These are phyloP conservation scores for Trichosporon sp. DNA, from an alignment of 1,284 basidiomycete species.

Conservation along the genomic window DNA sequence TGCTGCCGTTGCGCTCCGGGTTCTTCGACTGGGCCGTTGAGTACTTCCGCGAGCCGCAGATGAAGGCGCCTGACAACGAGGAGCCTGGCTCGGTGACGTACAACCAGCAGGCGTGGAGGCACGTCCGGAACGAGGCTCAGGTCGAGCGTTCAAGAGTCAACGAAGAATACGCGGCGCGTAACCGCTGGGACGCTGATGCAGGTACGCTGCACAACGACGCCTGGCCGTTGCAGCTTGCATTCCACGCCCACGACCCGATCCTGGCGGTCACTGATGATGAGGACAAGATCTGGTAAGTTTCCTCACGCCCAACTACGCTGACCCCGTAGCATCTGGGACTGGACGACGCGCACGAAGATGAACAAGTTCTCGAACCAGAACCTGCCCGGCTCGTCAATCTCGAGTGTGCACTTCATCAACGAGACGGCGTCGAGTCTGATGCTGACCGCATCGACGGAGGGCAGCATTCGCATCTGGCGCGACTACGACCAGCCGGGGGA, in stretches of 20 bases:
- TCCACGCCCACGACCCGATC: slow-evolving; percentile 90
- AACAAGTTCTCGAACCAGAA: slow-evolving; percentile 88
- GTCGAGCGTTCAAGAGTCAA: slow-evolving; percentile 60
- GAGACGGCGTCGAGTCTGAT: slow-evolving; percentile 91
- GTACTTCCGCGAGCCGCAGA: slow-evolving; percentile 97
- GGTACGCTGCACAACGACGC: slow-evolving; percentile 66
- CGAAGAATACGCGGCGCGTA: slow-evolving; percentile 65
- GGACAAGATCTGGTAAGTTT: slow-evolving; percentile 75
- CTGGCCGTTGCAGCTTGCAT: slow-evolving; percentile 70
- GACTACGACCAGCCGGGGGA: slow-evolving; percentile 62
- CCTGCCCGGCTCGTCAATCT: slow-evolving; percentile 73
- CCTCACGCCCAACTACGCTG: slow-evolving; percentile 8
- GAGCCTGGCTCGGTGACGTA: slow-evolving; percentile 91
- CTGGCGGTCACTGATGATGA: slow-evolving; percentile 79
- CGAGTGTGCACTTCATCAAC: slow-evolving; percentile 89
- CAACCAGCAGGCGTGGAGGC: slow-evolving; percentile 93
- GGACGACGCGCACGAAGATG: slow-evolving; percentile 73
- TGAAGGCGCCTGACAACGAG: slow-evolving; percentile 93
- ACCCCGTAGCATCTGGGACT: slow-evolving; percentile 78
- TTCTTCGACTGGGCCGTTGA: slow-evolving; percentile 97
- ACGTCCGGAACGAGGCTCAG: slow-evolving; percentile 81
- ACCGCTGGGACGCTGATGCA: slow-evolving; percentile 75
- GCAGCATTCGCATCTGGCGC: slow-evolving; percentile 83
- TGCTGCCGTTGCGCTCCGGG: slow-evolving; percentile 79
- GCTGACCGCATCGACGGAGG: slow-evolving; percentile 83